Evolutionary conservation across 768 basidiomycete genomes (phyloP), one percentile per base, ranked within the genome.

Genomic region (Mrakia gelida): DNA sequence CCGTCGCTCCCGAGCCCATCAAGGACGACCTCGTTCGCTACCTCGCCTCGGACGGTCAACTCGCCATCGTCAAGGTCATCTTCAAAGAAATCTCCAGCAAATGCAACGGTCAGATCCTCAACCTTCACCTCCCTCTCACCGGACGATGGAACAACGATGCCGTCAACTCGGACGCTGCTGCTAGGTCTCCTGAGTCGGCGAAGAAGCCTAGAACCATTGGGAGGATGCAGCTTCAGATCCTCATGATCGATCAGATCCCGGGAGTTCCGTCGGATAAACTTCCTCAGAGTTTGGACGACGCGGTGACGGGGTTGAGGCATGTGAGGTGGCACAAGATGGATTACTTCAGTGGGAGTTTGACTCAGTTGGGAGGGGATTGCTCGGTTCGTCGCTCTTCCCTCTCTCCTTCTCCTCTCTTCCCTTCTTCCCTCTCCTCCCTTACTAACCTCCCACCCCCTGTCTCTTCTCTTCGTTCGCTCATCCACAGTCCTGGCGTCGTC

Each of bases 291-390:
- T 86, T 98, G 81, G 95, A 98, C 75, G 96, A 98, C 82, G 95
- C 93, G 81, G 88, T 91, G 81, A 89, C 92, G 21, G 95, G 96
- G 0, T 86, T 98, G 80, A 87, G 93, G 78, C 92, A 95, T 81
- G 90, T 94, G 76, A 91, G 91, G 54, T 97, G 94, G 95, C 94
- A 96, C 82, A 95, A 95, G 86, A 82, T 91, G 80, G 93, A 94
- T 30, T 95, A 96, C 85, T 93, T 92, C 85, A 92, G 97, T 84
- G 94, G 96, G 38, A 91, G 90, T 0, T 84, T 98, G 80, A 98
- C 96, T 21, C 96, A 98, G 86, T 89, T 88, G 80, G 96, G 96
- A 23, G 96, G 95, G 15, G 96, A 96, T 83, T 97, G 95, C 83
- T 87, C 86, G 79, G 95, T 97, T 85, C 83, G 92, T 86, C n/a